A percentile compares a stretch with the other conserved stretches of the same genome.
phyloP scores from a whole-genome alignment of 2,329 filamentous ascomycete genomes.

The Botrytis byssoidea region DNA sequence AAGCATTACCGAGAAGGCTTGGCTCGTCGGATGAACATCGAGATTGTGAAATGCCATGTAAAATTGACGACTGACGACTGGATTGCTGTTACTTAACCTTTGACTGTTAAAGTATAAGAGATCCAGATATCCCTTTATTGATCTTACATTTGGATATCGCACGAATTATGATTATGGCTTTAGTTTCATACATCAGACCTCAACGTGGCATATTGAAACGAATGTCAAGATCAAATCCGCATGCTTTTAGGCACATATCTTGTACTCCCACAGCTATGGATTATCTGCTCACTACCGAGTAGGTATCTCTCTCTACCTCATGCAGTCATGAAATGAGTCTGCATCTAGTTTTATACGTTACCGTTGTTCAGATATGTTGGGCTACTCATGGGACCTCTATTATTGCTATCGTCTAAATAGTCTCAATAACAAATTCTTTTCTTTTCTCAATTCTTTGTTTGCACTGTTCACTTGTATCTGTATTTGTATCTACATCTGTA shows the following conservation, averaged over 20 bases:
- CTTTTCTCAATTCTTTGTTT: not conserved
- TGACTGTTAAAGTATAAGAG: not conserved
- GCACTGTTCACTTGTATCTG: not conserved
- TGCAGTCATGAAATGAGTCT: not conserved
- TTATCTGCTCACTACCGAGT: not conserved
- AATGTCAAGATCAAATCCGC: not conserved
- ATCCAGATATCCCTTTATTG: not conserved
- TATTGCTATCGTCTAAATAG: not conserved
- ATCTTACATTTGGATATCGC: not conserved
- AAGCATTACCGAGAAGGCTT: constrained; percentile 1
- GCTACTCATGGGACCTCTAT: not conserved
- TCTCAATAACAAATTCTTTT: too few species aligned
- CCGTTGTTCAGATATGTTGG: too few species aligned
- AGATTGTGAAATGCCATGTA: constrained; percentile 9
- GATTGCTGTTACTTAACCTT: too few species aligned
- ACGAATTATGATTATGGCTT: too few species aligned
- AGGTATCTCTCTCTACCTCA: not conserved
- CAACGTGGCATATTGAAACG: not conserved
- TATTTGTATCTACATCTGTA: too few species aligned
- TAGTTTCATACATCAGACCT: not conserved
- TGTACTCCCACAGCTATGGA: not conserved
- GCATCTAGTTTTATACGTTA: not conserved
- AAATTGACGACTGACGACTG: not conserved
- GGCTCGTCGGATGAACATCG: not conserved
- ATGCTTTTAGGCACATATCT: not conserved